Percentiles rank a stretch among this genome's conserved stretches.
These are phyloP conservation scores for Vitis cinerea DNA, from an alignment of 164 flowering plant species.

Conservation along the genomic window DNA sequence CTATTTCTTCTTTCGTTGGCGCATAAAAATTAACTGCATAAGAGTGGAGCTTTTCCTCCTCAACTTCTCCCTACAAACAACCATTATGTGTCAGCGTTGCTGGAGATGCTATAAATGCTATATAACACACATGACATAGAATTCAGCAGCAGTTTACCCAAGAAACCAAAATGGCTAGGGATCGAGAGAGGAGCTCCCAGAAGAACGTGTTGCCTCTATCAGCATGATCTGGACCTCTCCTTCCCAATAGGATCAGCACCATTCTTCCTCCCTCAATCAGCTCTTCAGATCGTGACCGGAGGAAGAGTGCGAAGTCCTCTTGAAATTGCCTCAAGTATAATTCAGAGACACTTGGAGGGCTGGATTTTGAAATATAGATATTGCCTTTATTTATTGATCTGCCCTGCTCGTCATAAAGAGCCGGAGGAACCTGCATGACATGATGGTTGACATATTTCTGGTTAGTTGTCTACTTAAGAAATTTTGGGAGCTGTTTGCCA, in stretches of 20 bases:
- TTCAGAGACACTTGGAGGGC: constrained; percentile 46
- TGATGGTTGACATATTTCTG: no score
- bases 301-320: constrained; percentile 60
- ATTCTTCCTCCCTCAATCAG: constrained; percentile 58
- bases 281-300: constrained; percentile 61
- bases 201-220: constrained; percentile 61
- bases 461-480: no score
- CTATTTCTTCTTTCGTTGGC: constrained; percentile 64
- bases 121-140: background rate
- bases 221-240: constrained; percentile 41
- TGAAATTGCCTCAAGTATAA: constrained; percentile 65
- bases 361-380: constrained; percentile 54
- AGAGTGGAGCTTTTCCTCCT: constrained; percentile 56
- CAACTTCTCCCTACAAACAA: constrained; percentile 55
- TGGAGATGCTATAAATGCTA: no score
- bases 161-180: constrained; percentile 47
- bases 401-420: constrained; percentile 46
- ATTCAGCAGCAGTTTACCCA: constrained; percentile 35
- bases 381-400: constrained; percentile 62
- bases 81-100: no score
- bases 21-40: constrained; percentile 80
- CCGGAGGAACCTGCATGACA: constrained; percentile 66
- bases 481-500: no score
- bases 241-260: constrained; percentile 68
- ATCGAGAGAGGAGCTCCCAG: constrained; percentile 65